Base-by-base conservation (phyloP, 2,329 filamentous ascomycete species). In the Aspergillus sp. region DNA sequence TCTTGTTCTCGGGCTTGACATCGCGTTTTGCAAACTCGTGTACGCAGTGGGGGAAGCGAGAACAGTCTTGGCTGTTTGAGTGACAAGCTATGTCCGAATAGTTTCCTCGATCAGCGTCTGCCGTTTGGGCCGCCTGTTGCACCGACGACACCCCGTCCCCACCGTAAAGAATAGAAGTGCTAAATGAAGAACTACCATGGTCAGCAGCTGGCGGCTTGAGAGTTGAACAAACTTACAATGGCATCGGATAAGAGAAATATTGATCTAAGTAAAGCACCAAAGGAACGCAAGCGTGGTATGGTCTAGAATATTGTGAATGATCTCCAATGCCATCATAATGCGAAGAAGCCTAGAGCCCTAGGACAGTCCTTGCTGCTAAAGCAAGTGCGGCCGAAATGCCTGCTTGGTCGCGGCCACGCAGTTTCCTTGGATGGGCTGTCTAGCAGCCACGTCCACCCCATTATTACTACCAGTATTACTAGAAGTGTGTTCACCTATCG, bases 101-200 rank as follows among this genome's bases (percentile, higher is more conserved):
- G 22, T 23, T 19, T 30, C n/a, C 25, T 19, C 17, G 38, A 34
- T 30, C 23, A 25, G 55, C 34, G 15, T 46, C 28, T 41, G 13
- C 48, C 15, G 55, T 58, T 23, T 50, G 15, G 25, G 38, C 38
- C 30, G 47, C 48, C 30, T 23, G 30, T 19, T 38, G 48, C 15
- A 15, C 48, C 22, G 43, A 34, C 8, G 43, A 28, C n/a, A 28
- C 25, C 41, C 47, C 45, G 31, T 50, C 19, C 19, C 34, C 48
- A 30, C 51, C n/a, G 25, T 52, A 58, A 52, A 58, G 23, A 41
- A 58, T 52, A 46, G 55, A 58, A 43, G 55, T 58, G 48, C 55
- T 58, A 58, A 58, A 58, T 47, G 55, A 58, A 30, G 55, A 22
- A 52, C 55, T 58, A 7, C 6, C 34, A 19, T 2, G 7, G 34